Evolutionary conservation across 2,329 filamentous ascomycete genomes (phyloP).

Genomic region (Byssothecium circinans): DNA sequence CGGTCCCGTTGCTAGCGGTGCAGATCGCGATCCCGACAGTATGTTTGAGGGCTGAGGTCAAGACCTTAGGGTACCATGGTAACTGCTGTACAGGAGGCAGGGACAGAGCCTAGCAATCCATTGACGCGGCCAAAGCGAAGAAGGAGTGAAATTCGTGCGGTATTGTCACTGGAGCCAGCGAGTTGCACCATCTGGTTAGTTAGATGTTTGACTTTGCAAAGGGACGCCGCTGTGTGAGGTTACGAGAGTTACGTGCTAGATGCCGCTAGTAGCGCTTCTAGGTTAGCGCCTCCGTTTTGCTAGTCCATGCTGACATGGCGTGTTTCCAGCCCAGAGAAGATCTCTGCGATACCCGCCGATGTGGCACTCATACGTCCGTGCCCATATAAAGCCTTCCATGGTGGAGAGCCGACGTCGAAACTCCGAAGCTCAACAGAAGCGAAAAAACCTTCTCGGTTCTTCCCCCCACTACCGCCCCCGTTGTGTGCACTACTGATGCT

Average conservation of each 20-base stretch:
- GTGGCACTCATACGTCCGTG: too few relatives aligned
- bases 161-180: background rate
- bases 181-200: background rate
- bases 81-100: background rate
- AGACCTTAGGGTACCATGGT: background rate
- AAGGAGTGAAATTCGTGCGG: background rate
- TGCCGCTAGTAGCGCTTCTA: background rate
- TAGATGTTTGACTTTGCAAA: background rate
- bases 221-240: background rate
- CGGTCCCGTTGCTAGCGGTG: background rate
- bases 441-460: background rate
- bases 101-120: background rate
- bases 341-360: too few relatives aligned
- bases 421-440: conserved; percentile 12
- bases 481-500: background rate
- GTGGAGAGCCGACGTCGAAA: conserved; percentile 21
- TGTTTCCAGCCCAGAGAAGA: too few relatives aligned
- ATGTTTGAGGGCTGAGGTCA: background rate
- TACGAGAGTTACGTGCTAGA: background rate
- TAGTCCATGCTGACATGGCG: too few relatives aligned
- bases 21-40: background rate
- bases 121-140: background rate
- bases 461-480: too few relatives aligned
- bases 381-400: conserved; percentile 4
- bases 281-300: background rate